A percentile compares a stretch with the other conserved stretches of the same genome.
phyloP scores from a whole-genome alignment of 495 filamentous ascomycete genomes.

The Xylaria bambusicola region DNA sequence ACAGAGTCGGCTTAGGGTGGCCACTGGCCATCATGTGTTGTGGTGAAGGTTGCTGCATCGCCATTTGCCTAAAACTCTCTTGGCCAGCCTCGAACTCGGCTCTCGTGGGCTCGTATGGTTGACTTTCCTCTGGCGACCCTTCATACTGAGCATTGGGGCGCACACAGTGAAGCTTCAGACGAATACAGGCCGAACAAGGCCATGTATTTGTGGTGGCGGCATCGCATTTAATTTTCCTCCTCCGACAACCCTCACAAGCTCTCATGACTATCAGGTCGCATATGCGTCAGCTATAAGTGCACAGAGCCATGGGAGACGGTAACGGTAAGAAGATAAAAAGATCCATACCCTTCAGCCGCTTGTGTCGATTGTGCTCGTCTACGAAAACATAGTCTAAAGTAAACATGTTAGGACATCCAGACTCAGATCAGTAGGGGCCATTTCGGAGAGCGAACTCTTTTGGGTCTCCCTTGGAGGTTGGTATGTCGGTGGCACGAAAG shows the following conservation, averaged over 20 bases:
- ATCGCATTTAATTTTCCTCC: slow-evolving; percentile 94
- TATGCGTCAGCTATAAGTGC: slow-evolving; percentile 17
- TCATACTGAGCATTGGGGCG: slow-evolving; percentile 90
- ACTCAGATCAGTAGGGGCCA: slow-evolving; percentile 10
- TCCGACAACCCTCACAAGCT: slow-evolving; percentile 93
- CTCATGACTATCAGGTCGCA: slow-evolving; percentile 75
- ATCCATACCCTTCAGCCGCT: slow-evolving; percentile 91
- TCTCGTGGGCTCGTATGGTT: slow-evolving; percentile 48
- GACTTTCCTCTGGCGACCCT: slow-evolving; percentile 57
- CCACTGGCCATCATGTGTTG: slow-evolving; percentile 34
- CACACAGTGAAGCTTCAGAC: slow-evolving; percentile 89
- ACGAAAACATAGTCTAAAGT: slow-evolving; percentile 95
- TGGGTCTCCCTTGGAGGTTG: slow-evolving; percentile 64
- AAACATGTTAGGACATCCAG: slow-evolving; percentile 24
- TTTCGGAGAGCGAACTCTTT: slow-evolving; percentile 56
- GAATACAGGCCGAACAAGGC: slow-evolving; percentile 93
- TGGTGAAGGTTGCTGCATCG: slow-evolving; percentile 43
- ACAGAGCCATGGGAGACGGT: background rate
- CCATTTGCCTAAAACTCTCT: slow-evolving; percentile 57
- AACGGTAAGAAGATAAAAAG: no score
- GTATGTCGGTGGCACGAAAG: slow-evolving; percentile 58
- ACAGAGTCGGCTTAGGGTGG: slow-evolving; percentile 41
- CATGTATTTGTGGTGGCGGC: slow-evolving; percentile 97
- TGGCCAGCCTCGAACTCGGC: slow-evolving; percentile 51
- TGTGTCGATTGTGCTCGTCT: slow-evolving; percentile 98